phyloP scores from a whole-genome alignment of 768 basidiomycete species.

The Collybiopsis luxurians region DNA sequence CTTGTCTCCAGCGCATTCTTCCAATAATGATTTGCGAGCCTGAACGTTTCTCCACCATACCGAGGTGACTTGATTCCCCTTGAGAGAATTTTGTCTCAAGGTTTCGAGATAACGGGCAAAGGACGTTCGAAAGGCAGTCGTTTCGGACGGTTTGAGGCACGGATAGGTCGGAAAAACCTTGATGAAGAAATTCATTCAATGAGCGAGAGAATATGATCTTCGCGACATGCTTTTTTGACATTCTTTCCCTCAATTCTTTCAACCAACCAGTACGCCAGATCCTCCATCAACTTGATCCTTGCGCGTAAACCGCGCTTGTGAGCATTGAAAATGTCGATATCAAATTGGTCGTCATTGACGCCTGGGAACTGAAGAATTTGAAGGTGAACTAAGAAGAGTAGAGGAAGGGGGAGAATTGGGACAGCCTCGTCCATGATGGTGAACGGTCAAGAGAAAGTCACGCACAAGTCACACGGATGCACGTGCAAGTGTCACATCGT shows the following conservation, averaged over 20 bases:
- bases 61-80: conserved; percentile 11
- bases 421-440: neutral
- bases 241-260: conserved; percentile 31
- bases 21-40: conserved; percentile 52
- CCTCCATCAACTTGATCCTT: conserved; percentile 50
- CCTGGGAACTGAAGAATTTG: conserved; percentile 51
- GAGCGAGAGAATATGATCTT: no score
- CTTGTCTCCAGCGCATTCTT: conserved; percentile 54
- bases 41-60: conserved; percentile 57
- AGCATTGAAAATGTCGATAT: conserved; percentile 45
- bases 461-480: no score
- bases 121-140: conserved; percentile 47
- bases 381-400: conserved; percentile 50
- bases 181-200: neutral
- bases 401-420: conserved; percentile 32
- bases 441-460: no score
- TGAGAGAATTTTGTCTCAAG: conserved; percentile 38
- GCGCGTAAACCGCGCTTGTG: conserved; percentile 45
- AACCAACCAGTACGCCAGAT: conserved; percentile 48
- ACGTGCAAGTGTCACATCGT: no score
- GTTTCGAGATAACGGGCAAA: conserved; percentile 49
- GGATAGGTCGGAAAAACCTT: conserved; percentile 51
- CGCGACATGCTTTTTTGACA: conserved; percentile 19
- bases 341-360: conserved; percentile 46
- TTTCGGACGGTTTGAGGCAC: conserved; percentile 50